Conservation (phyloP, 768 basidiomycete species). For the Trametes cinnabarina region DNA sequence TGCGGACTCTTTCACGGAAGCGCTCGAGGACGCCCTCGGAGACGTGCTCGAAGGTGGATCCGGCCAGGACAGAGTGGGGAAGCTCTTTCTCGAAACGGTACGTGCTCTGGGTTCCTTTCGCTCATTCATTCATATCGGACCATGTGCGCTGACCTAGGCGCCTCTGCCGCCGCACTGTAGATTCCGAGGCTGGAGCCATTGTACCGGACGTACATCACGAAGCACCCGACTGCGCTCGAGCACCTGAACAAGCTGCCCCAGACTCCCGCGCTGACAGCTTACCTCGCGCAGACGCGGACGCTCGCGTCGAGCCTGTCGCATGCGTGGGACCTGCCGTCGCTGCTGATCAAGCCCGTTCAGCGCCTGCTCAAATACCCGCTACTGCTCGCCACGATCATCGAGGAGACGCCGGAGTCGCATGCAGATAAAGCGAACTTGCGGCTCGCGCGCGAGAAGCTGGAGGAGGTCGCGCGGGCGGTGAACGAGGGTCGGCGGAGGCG, state of each 20-base stretch:
- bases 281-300: slow-evolving; percentile 63
- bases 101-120: slow-evolving; percentile 30
- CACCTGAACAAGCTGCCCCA: slow-evolving; percentile 54
- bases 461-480: slow-evolving; percentile 70
- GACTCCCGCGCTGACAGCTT: slow-evolving; percentile 59
- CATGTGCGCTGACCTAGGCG: background rate
- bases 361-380: slow-evolving; percentile 93
- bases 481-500: slow-evolving; percentile 75
- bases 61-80: slow-evolving; percentile 70
- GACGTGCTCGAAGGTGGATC: slow-evolving; percentile 56
- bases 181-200: slow-evolving; percentile 67
- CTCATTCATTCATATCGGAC: slow-evolving; percentile 9
- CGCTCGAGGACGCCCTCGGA: slow-evolving; percentile 66
- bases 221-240: slow-evolving; percentile 70
- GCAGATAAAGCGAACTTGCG: slow-evolving; percentile 60
- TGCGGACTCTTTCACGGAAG: slow-evolving; percentile 62
- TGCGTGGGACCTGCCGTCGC: slow-evolving; percentile 89
- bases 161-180: slow-evolving; percentile 38
- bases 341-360: slow-evolving; percentile 97
- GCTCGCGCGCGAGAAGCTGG: slow-evolving; percentile 56
- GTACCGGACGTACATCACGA: slow-evolving; percentile 80
- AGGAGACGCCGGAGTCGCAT: slow-evolving; percentile 69
- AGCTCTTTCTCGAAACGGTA: slow-evolving; percentile 67
- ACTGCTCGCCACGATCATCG: slow-evolving; percentile 72
- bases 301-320: slow-evolving; percentile 73